phyloP scores from a whole-genome alignment of 1,284 basidiomycete species.

The Trichosporon sp. region DNA sequence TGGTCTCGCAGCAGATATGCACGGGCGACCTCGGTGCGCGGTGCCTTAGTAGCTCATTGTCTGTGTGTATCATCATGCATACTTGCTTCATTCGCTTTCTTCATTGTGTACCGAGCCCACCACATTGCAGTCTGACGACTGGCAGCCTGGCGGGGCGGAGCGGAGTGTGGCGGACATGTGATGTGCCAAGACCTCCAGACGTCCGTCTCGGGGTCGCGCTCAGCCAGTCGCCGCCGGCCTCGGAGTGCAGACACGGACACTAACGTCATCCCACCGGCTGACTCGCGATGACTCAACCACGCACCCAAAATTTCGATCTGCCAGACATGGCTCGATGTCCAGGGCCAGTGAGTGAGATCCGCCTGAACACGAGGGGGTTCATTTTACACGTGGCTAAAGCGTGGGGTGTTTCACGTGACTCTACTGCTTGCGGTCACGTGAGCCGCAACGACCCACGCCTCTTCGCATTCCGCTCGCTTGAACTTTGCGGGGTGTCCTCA shows the following conservation, averaged over 20 bases:
- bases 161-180: no score
- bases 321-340: background rate
- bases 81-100: background rate
- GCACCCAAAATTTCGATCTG: background rate
- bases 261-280: background rate
- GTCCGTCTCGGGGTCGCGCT: background rate
- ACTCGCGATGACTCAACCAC: background rate
- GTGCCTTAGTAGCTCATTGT: background rate
- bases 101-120: background rate
- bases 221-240: background rate
- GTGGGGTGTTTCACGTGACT: background rate
- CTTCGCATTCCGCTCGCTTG: background rate
- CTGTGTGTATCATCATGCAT: background rate
- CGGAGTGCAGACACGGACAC: background rate
- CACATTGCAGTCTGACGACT: no score
- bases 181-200: background rate
- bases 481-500: background rate
- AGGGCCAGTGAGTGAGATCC: background rate
- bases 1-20: background rate
- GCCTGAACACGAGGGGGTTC: background rate
- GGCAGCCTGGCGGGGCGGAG: no score
- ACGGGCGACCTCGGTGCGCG: background rate
- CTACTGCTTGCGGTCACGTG: no score
- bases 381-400: background rate
- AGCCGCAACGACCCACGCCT: no score